Evolutionary conservation across 208 protist species (phyloP).

Genomic region (Acanthamoeba healyi): DNA sequence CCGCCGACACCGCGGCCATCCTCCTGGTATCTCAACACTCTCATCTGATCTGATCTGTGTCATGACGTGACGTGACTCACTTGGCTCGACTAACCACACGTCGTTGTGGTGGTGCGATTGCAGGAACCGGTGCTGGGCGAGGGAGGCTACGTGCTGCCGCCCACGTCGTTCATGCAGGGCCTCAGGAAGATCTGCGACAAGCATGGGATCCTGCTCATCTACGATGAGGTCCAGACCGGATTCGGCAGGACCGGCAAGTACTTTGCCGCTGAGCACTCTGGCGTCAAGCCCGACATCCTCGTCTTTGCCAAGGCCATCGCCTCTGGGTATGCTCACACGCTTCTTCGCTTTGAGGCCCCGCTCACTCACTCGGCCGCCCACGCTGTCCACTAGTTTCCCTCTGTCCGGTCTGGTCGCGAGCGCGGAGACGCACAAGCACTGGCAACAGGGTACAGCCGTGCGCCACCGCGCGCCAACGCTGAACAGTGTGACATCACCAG

Average conservation of each 20-base stretch:
- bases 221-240: constrained; percentile 87
- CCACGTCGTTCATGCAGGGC: constrained; percentile 66
- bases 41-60: no score
- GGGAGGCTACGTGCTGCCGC: constrained; percentile 55
- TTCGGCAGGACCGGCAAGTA: constrained; percentile 85
- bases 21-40: constrained; percentile 78
- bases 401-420: constrained; percentile 22
- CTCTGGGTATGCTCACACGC: not conserved
- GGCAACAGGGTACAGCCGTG: no score
- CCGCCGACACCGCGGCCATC: constrained; percentile 77
- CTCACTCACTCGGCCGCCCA: no score
- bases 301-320: constrained; percentile 53
- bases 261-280: constrained; percentile 82
- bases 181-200: constrained; percentile 59
- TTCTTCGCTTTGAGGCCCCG: no score
- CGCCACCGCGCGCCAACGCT: no score
- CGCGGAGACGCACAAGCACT: constrained; percentile 40
- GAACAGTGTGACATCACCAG: no score
- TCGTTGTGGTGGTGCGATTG: no score
- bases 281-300: constrained; percentile 82
- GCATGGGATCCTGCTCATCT: constrained; percentile 57
- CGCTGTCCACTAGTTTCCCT: no score
- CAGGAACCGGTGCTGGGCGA: constrained; percentile 80
- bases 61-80: no score
- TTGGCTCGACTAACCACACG: no score